A percentile compares a stretch with the other conserved stretches of the same genome.
Evolutionary conservation across 192 early-diverging fungal species (phyloP).

Genomic region (Umbelopsis vinacea): DNA sequence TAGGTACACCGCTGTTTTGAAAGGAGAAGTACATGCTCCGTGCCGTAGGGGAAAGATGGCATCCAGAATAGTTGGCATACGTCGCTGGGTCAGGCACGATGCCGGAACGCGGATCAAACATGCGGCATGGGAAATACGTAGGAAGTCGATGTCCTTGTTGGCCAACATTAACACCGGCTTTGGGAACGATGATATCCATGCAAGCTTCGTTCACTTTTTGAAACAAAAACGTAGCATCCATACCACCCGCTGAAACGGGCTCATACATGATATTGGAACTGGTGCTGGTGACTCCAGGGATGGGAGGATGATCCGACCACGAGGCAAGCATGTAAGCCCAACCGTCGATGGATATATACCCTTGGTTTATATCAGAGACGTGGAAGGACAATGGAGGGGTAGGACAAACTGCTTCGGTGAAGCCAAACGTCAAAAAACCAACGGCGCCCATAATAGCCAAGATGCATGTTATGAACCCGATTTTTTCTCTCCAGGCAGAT

Average conservation of each 20-base stretch:
- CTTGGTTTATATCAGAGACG: constrained; percentile 38
- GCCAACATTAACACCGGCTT: constrained; percentile 12
- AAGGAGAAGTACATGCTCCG: constrained; percentile 11
- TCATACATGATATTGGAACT: constrained; percentile 54
- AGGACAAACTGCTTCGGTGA: constrained; percentile 68
- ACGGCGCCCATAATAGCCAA: constrained; percentile 69
- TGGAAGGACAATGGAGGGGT: constrained; percentile 43
- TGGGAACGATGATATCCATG: constrained; percentile 49
- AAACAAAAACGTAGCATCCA: constrained; percentile 77
- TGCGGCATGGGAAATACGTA: constrained; percentile 40
- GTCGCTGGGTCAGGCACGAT: constrained; percentile 26
- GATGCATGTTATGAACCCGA: constrained; percentile 84
- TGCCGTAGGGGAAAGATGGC: constrained; percentile 34
- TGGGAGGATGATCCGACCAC: constrained; percentile 29
- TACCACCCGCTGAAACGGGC: constrained; percentile 62
- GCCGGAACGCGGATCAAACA: constrained; percentile 28
- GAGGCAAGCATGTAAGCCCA: constrained; percentile 65
- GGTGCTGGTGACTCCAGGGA: constrained; percentile 30
- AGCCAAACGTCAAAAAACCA: constrained; percentile 89
- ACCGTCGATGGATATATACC: constrained; percentile 65
- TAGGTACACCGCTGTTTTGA: constrained; percentile 25
- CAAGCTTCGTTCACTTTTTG: constrained; percentile 72
- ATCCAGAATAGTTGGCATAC: constrained; percentile 35
- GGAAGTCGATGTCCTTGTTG: constrained; percentile 23
- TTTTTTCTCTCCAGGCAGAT: constrained; percentile 92